These are phyloP conservation scores for Plasmodium fragile DNA, from an alignment of 169 alveolate species.

Conservation along the genomic window DNA sequence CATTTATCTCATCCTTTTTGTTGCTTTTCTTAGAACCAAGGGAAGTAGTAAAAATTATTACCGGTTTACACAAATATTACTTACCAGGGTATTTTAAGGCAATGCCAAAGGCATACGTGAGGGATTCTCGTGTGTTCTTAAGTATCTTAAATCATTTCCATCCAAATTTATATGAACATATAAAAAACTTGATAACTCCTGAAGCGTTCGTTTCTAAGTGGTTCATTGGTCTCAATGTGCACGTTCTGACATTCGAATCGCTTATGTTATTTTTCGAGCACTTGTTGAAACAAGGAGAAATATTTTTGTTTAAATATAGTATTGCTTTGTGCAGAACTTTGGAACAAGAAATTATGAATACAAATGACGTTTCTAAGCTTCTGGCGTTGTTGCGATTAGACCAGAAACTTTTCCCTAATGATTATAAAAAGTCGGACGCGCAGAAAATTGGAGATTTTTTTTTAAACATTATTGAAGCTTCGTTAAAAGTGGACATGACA, in stretches of 20 bases:
- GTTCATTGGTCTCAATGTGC: slow-evolving; percentile 86
- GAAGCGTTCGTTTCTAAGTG: slow-evolving; percentile 88
- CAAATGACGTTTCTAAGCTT: slow-evolving; percentile 80
- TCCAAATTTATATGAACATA: slow-evolving; percentile 76
- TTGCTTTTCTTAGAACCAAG: slow-evolving; percentile 79
- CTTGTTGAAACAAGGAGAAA: slow-evolving; percentile 79
- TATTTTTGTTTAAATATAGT: slow-evolving; percentile 82
- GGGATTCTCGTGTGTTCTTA: slow-evolving; percentile 85
- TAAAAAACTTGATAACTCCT: slow-evolving; percentile 82
- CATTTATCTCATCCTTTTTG: slow-evolving; percentile 83
- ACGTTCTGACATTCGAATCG: slow-evolving; percentile 82
- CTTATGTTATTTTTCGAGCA: slow-evolving; percentile 78
- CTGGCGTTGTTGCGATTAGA: slow-evolving; percentile 82
- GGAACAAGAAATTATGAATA: slow-evolving; percentile 76
- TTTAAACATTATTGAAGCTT: slow-evolving; percentile 77
- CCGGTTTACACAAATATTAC: slow-evolving; percentile 77
- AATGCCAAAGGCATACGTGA: slow-evolving; percentile 84
- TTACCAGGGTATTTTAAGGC: slow-evolving; percentile 86
- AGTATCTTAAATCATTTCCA: slow-evolving; percentile 78
- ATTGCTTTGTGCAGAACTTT: slow-evolving; percentile 79
- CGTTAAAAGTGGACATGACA: slow-evolving; percentile 76
- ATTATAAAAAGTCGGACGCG: slow-evolving; percentile 71
- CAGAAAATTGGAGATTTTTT: slow-evolving; percentile 77
- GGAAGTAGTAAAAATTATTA: slow-evolving; percentile 80
- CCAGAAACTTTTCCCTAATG: slow-evolving; percentile 79